Percentiles rank a stretch among this genome's conserved stretches.
phyloP scores from a whole-genome alignment of 2,329 filamentous ascomycete species.

The Neofusicoccum laricinum region DNA sequence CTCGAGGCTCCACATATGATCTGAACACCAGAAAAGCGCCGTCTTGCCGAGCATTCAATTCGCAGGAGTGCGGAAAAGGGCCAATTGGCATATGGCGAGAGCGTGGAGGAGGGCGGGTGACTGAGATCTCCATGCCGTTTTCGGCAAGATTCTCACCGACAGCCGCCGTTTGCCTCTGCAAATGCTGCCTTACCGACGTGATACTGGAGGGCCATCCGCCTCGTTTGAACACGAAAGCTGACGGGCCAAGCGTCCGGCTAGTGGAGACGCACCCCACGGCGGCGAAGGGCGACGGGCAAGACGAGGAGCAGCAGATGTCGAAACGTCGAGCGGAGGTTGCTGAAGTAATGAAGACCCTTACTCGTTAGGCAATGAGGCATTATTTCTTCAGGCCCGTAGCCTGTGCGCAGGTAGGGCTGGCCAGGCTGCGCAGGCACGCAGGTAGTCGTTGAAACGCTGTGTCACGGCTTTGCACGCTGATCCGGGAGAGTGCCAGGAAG shows the following conservation, averaged over 20 bases:
- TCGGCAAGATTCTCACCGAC: neutral
- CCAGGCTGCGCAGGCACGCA: neutral
- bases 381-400: neutral
- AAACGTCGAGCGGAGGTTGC: neutral
- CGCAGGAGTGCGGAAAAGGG: neutral
- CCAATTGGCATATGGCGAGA: neutral
- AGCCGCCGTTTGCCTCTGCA: neutral
- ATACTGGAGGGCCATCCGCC: neutral
- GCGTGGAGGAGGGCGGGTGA: neutral
- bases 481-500: neutral
- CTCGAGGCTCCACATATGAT: neutral
- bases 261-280: neutral
- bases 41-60: neutral
- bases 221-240: neutral
- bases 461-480: neutral
- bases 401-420: neutral
- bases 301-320: neutral
- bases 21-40: neutral
- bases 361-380: neutral
- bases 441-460: neutral
- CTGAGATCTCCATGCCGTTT: neutral
- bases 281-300: neutral
- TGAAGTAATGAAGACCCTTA: neutral
- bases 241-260: neutral
- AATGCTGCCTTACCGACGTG: neutral